Evolutionary conservation across 2,329 filamentous ascomycete genomes (phyloP), one percentile per base, ranked within the genome.

Genomic region (Colletotrichum scovillei): DNA sequence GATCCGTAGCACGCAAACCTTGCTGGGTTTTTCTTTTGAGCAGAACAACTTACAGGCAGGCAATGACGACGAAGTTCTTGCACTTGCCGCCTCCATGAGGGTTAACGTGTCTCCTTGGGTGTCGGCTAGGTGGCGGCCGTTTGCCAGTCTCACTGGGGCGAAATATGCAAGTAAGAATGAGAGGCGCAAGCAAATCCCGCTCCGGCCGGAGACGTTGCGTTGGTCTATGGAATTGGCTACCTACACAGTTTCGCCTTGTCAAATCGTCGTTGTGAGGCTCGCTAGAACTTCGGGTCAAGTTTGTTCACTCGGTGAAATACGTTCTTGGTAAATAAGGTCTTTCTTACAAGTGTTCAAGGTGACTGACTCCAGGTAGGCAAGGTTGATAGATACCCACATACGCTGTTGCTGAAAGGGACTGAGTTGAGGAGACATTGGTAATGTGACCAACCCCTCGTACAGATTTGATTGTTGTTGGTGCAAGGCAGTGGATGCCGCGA

Each of bases 61-160:
- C 55, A 56, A 24, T 60, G 26, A 49, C 42, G 42, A 49, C 42
- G 42, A 49, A 22, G 30, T 49, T 49, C 26, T 58, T 58, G 46
- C 42, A 38, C 42, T 53, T 60, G 66, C 70, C 60, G 59, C 66
- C 19, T 46, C 16, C 49, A 9, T 66, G 26, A 58, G 22, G 28
- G 14, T 52, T 11, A 38, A 16, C 35, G 42, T 64, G 58, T 26
- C 52, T 64, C n/a, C 58, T 42, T 42, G 46, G 35, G 38, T 42
- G 70, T 65, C 64, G 70, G 67, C 19, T 59, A 32, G 8, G 30
- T 32, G 49, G 14, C 24, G 32, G 52, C 59, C 38, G 67, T 65
- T 73, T 73, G 67, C 69, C 65, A 68, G 70, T 55, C 42, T 19
- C 56, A 46, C 32, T 57, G 66, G 53, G 65, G 59, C 69, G 35